Conservation (phyloP, 2,329 filamentous ascomycete species). For the Ampelomyces quisqualis region DNA sequence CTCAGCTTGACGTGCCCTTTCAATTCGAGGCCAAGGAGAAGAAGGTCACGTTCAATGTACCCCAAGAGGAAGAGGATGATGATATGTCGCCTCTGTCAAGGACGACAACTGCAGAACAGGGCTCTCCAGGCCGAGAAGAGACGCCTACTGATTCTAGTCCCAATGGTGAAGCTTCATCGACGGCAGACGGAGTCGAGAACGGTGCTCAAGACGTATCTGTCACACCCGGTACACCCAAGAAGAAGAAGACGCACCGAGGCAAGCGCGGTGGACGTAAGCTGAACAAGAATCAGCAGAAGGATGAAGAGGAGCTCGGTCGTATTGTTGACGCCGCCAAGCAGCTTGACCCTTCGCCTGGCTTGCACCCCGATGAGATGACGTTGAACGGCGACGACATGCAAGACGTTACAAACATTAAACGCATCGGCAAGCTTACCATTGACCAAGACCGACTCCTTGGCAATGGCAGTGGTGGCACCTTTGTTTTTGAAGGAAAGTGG, state of each 20-base stretch:
- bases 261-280: conserved; percentile 51
- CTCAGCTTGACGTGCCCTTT: conserved; percentile 5
- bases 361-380: conserved; percentile 45
- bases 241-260: conserved; percentile 54
- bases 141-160: conserved; percentile 2
- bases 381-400: conserved; percentile 49
- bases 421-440: conserved; percentile 62
- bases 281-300: conserved; percentile 45
- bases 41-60: conserved; percentile 37
- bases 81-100: conserved; percentile 37
- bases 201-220: conserved; percentile 23
- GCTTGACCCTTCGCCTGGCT: conserved; percentile 32
- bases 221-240: conserved; percentile 41
- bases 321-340: conserved; percentile 46
- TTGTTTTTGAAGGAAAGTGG: conserved; percentile 92
- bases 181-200: conserved; percentile 16
- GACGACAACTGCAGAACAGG: conserved; percentile 35
- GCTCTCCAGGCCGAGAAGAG: conserved; percentile 21
- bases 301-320: conserved; percentile 42
- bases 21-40: conserved; percentile 31
- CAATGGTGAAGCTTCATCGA: conserved; percentile 13
- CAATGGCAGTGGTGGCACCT: conserved; percentile 91
- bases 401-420: conserved; percentile 53
- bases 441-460: conserved; percentile 62
- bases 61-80: conserved; percentile 36